These are phyloP conservation scores for Fusarium denticulatum DNA, from an alignment of 2,329 filamentous ascomycete species.

Conservation along the genomic window DNA sequence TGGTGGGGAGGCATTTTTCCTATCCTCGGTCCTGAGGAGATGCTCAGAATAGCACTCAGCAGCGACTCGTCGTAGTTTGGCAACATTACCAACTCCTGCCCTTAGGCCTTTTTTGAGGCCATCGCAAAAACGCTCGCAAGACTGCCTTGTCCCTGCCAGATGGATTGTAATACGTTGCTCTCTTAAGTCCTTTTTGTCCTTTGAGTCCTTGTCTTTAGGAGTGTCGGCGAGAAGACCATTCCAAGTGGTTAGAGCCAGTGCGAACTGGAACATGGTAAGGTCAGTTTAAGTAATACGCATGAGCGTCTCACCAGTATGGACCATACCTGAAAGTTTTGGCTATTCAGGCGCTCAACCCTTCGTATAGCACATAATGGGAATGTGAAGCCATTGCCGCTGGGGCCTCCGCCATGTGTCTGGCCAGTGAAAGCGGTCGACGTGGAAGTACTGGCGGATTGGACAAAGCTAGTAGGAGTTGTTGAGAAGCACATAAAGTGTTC, in stretches of 20 bases:
- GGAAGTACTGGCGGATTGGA: conserved; percentile 79
- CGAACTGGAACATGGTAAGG: conserved; percentile 66
- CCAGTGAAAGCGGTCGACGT: conserved; percentile 88
- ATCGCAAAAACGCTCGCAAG: conserved; percentile 96
- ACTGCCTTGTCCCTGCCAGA: conserved; percentile 85
- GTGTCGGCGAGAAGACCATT: conserved; percentile 74
- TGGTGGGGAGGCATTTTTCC: conserved; percentile 69
- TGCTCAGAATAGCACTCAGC: conserved; percentile 93
- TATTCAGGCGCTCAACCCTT: conserved; percentile 91
- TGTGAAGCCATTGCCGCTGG: conserved; percentile 94
- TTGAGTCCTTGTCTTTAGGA: conserved; percentile 61
- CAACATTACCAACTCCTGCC: conserved; percentile 87
- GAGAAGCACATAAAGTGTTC: conserved; percentile 98
- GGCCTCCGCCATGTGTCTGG: conserved; percentile 91
- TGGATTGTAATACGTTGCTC: conserved; percentile 93
- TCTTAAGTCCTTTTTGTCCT: conserved; percentile 55
- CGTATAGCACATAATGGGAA: conserved; percentile 92
- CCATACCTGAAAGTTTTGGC: conserved; percentile 79
- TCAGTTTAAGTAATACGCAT: conserved; percentile 1
- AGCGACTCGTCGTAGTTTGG: conserved; percentile 82
- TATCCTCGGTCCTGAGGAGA: conserved; percentile 70
- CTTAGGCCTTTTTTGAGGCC: conserved; percentile 90
- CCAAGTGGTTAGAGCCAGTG: conserved; percentile 94
- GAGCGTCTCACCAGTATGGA: background rate
- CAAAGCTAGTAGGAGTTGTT: conserved; percentile 88